Evolutionary conservation across 2,329 filamentous ascomycete genomes (phyloP).

Genomic region (Colletotrichum graminicola): DNA sequence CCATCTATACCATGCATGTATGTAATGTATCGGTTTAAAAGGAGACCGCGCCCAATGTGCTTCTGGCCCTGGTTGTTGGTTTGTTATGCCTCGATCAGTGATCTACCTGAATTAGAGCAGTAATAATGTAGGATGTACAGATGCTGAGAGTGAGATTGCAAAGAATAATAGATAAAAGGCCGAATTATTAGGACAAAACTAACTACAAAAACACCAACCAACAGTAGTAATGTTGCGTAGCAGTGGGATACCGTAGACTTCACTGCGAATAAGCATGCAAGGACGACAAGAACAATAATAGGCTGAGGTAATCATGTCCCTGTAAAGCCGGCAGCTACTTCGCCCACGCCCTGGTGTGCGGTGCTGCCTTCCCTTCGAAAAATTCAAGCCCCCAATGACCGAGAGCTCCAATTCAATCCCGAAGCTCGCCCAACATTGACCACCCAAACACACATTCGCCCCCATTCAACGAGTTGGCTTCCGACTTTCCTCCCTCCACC

Average conservation of each 20-base stretch:
- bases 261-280: neutral
- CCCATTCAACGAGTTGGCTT: slow-evolving; percentile 22
- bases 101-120: neutral
- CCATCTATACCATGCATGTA: neutral
- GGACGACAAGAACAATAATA: neutral
- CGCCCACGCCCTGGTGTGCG: slow-evolving; percentile 5
- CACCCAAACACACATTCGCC: slow-evolving; percentile 12
- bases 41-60: too few relatives aligned
- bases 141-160: neutral
- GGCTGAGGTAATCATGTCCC: neutral
- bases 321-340: neutral
- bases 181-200: too few relatives aligned
- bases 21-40: neutral
- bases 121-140: neutral
- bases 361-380: slow-evolving; percentile 8
- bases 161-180: neutral
- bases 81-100: neutral
- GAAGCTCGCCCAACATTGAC: slow-evolving; percentile 12
- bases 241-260: neutral
- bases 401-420: slow-evolving; percentile 23
- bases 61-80: too few relatives aligned
- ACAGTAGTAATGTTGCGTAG: neutral
- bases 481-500: slow-evolving; percentile 13
- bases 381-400: slow-evolving; percentile 20
- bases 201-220: neutral